Conservation (phyloP, 306 rosid species). For the Cucumis cinereus region DNA sequence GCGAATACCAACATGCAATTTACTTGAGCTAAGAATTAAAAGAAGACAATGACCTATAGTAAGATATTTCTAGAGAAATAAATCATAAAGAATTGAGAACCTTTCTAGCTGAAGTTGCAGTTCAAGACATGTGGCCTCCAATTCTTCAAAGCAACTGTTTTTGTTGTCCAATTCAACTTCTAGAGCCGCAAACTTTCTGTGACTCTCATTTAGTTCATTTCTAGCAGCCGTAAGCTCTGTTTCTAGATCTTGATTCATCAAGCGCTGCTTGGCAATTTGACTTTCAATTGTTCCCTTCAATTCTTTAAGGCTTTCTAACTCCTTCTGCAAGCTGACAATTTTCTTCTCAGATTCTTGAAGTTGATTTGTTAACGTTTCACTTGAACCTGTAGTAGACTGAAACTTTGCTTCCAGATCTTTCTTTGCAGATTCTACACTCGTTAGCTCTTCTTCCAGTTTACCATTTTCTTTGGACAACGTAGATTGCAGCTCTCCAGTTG, state of each 20-base stretch:
- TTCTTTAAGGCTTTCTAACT: slow-evolving; percentile 20
- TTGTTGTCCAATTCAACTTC: slow-evolving; percentile 59
- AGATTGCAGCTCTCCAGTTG: slow-evolving; percentile 21
- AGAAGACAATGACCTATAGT: neutral
- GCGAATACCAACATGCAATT: neutral
- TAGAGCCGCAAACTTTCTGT: slow-evolving; percentile 36
- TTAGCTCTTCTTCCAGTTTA: slow-evolving; percentile 21
- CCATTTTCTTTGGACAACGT: slow-evolving; percentile 22
- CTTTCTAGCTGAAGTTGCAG: slow-evolving; percentile 73
- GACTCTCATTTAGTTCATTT: slow-evolving; percentile 41
- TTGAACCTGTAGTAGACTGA: slow-evolving; percentile 30
- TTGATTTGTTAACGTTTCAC: slow-evolving; percentile 29
- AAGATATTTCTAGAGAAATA: neutral
- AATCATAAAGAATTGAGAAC: slow-evolving; percentile 22
- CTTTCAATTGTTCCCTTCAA: slow-evolving; percentile 30
- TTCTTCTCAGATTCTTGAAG: slow-evolving; percentile 48
- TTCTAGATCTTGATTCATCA: slow-evolving; percentile 31
- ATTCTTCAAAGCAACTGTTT: slow-evolving; percentile 46
- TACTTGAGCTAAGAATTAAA: neutral
- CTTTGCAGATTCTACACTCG: slow-evolving; percentile 24
- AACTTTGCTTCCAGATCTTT: slow-evolving; percentile 33
- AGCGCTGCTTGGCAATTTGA: slow-evolving; percentile 26
- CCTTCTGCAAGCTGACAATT: slow-evolving; percentile 29
- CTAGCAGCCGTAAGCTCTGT: slow-evolving; percentile 33
- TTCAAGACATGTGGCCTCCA: slow-evolving; percentile 66